Evolutionary conservation across 176 grass and related monocot species (phyloP), one percentile per base, ranked within the genome.

Genomic region (Triticum turgidum): DNA sequence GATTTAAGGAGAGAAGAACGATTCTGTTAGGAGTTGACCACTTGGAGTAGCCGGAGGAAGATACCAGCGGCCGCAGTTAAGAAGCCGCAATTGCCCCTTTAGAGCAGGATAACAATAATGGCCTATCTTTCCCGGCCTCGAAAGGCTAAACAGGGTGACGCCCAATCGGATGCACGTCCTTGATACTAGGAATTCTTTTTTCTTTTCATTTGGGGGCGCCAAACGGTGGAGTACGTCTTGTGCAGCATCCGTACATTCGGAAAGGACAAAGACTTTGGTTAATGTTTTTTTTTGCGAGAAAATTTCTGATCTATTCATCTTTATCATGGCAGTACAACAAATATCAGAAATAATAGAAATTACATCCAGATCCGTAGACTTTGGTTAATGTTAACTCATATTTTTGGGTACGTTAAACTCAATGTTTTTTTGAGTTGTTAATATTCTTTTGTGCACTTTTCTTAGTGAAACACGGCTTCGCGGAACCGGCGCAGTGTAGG

Each of bases 121-220:
- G 74, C 74, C 34, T 25, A 45, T 87, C 85, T 76, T 87, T 87
- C 85, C 45, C 5, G 15, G 47, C 85, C 76, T 84, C 89, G 68
- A 91, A 91, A 87, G 76, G 81, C 85, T 91, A 91, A 91, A 68
- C 42, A 35, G 84, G 64, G 65, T 78, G 39, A 7, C 73, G 52
- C 13, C 70, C 78, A 62, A 61, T 69, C 65, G 27, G 14, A 32
- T 49, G 88, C 84, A 86, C 73, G 52, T 86, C 62, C 30, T 74
- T 73, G 34, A 73, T 69, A 70, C 73, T 44, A 68, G 24, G 61
- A 42, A 83, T 27, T 54, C 44, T 44, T 17, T 17, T 21, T 24
- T 12, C 5, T 54, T 29, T 51, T 30, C 11, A 30, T 49, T 49
- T 47, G 5, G 4, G 13, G 42, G 42, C 24, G 27, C 61, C 30